These are phyloP conservation scores for Aphanoascus verrucosus DNA, from an alignment of 2,329 filamentous ascomycete genomes.

Conservation along the genomic window DNA sequence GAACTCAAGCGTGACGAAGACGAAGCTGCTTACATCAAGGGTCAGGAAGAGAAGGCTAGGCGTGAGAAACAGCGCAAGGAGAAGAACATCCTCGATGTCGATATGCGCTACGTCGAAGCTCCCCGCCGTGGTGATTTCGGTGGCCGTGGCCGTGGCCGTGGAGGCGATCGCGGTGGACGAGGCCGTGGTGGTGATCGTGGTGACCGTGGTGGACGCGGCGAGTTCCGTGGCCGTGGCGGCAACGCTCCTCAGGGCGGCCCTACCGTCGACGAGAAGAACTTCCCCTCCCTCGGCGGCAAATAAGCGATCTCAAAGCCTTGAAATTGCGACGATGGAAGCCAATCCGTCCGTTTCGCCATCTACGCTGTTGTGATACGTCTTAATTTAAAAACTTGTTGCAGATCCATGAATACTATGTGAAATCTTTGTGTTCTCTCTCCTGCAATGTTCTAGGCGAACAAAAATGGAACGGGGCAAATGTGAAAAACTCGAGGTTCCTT, in stretches of 20 bases:
- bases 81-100: conserved; percentile 82
- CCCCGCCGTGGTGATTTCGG: conserved; percentile 40
- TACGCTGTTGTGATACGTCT: neutral
- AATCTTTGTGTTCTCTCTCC: neutral
- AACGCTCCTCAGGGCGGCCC: conserved; percentile 24
- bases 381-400: neutral
- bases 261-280: conserved; percentile 39
- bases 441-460: conserved; percentile 1
- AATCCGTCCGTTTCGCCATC: conserved; percentile 6
- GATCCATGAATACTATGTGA: neutral
- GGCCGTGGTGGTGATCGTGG: conserved; percentile 35
- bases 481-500: neutral
- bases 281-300: conserved; percentile 35
- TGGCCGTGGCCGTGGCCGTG: conserved; percentile 23
- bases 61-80: conserved; percentile 84
- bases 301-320: conserved; percentile 18
- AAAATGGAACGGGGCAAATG: conserved; percentile 7
- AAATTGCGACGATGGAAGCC: conserved; percentile 5
- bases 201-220: conserved; percentile 30
- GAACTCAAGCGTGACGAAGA: conserved; percentile 44
- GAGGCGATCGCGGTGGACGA: conserved; percentile 35
- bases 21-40: conserved; percentile 65
- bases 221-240: conserved; percentile 30
- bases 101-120: conserved; percentile 68
- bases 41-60: conserved; percentile 60